Evolutionary conservation across 306 rosid genomes (phyloP), one percentile per base, ranked within the genome.

Genomic region (Rosa persica): DNA sequence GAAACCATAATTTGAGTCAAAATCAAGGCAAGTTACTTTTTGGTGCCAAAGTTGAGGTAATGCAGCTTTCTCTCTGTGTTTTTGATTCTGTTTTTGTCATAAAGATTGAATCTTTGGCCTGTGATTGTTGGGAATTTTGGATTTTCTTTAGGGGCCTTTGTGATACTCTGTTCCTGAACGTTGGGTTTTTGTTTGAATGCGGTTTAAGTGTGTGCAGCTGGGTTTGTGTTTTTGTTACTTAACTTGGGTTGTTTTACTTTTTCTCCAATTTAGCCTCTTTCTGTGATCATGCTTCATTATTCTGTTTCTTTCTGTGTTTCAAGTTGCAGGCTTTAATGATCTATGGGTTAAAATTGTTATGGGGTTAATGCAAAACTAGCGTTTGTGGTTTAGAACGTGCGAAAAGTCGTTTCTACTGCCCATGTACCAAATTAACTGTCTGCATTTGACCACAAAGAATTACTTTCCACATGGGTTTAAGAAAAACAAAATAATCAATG

Each of bases 1-100:
- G 81, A 48, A 85, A 74, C 49, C 72, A 83, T 3, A 74, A 73
- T 23, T 13, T 34, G 44, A 23, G 40, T 9, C 40, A 19, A 23
- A 12, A 10, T 7, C 12, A 65, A 43, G 73, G 76, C 57, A 85
- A 80, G 81, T 84, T 85, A 49, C 22, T 55, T n/a, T 55, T 46
- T 48, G 47, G 69, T 57, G 84, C 71, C 68, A 68, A 30, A 81
- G 86, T 88, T 5, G 91, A 88, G 91, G 91, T 85, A 83, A 48
- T 80, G 79, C 58, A 8, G 55, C 30, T 72, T 17, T n/a, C 19
- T 44, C 27, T 17, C 1, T 12, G 38, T 4, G 9, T 2, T 73
- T 48, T 20, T 42, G 17, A 52, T 61, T 15, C 43, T 51, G 12
- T 17, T 40, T 42, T 62, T 51, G 64, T 19, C 19, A 11, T 4